Evolutionary conservation across 257 asterid genomes (phyloP).

Genomic region (Gardenia jasminoides): DNA sequence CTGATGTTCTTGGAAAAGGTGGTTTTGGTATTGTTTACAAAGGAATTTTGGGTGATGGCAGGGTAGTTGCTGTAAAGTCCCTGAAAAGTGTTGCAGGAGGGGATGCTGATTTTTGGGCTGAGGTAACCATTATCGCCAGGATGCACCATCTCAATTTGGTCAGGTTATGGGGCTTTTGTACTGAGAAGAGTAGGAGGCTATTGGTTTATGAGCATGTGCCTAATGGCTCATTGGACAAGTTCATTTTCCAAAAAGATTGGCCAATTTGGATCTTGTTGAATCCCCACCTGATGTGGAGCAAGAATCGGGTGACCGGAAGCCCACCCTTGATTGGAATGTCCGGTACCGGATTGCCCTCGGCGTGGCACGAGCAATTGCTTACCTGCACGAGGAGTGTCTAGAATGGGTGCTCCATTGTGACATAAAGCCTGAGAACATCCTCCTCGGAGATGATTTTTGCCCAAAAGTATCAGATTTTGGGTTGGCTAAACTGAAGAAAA

Average conservation of each 20-base stretch:
- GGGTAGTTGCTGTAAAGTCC: conserved; percentile 72
- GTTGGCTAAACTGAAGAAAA: conserved; percentile 74
- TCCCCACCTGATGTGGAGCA: background rate
- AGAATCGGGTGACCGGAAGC: conserved; percentile 30
- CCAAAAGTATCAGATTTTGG: conserved; percentile 93
- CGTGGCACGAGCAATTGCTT: conserved; percentile 87
- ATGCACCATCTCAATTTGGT: conserved; percentile 94
- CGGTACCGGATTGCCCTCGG: conserved; percentile 82
- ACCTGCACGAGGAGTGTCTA: conserved; percentile 85
- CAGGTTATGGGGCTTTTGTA: conserved; percentile 86
- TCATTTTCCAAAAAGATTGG: conserved; percentile 52
- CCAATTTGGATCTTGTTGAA: background rate
- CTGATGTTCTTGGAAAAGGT: conserved; percentile 64
- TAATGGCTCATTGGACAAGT: conserved; percentile 71
- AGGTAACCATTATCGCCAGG: conserved; percentile 77
- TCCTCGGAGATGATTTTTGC: conserved; percentile 80
- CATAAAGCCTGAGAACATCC: conserved; percentile 87
- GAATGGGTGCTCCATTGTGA: conserved; percentile 95
- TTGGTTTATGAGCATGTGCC: conserved; percentile 76
- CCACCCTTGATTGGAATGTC: conserved; percentile 69
- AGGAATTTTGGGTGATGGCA: conserved; percentile 72
- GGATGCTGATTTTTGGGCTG: conserved; percentile 85
- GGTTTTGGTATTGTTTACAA: conserved; percentile 73
- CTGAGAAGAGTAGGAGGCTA: conserved; percentile 67
- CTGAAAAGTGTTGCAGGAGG: conserved; percentile 58